Evolutionary conservation across 2,329 filamentous ascomycete species (phyloP), one percentile per base, ranked within the genome.

Genomic region (Claviceps quebecensis): DNA sequence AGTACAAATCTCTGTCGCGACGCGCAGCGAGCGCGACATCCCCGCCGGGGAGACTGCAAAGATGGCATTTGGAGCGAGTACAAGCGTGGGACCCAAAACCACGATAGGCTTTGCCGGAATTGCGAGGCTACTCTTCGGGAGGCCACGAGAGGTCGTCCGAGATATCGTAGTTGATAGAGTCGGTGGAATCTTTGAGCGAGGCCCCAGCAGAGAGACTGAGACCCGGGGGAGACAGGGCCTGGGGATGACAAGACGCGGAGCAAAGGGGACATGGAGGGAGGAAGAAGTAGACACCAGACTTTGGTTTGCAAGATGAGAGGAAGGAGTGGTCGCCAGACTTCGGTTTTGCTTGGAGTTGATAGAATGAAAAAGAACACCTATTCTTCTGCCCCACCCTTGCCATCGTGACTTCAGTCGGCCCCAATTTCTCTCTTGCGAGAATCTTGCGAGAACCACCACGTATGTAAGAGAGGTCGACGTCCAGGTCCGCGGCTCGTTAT

Each of bases 41-140:
- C 49, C 7, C 44, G 36, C 5, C 49, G 49, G 13, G 49, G 49
- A 19, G 43, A 46, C n/a, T 51, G 49, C 43, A 51, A 51, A 16
- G 49, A 51, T 16, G 49, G 49, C 36, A 46, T 51, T 4, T 40
- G 49, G 49, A 51, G 34, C 11, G 49, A 51, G 5, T 51, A 51
- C 49, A 36, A 19, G 22, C 34, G 11, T 6, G 16, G 36, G 6
- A 36, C n/a, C 2, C 16, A 16, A 8, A 5, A 29, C 26, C 36
- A 39, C 11, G n/a, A 37, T 14, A 51, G 49, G 7, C 19, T 51
- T 11, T 51, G 49, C 23, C 11, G 19, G 43, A 14, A 41, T 4
- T 51, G 49, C 14, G 22, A 51, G 49, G 11, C 11, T 29, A 37
- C 44, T 16, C 49, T 51, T 19, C 29, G 22, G 16, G 49, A 51